phyloP scores from a whole-genome alignment of 2,329 filamentous ascomycete genomes.

The Claviceps quebecensis region DNA sequence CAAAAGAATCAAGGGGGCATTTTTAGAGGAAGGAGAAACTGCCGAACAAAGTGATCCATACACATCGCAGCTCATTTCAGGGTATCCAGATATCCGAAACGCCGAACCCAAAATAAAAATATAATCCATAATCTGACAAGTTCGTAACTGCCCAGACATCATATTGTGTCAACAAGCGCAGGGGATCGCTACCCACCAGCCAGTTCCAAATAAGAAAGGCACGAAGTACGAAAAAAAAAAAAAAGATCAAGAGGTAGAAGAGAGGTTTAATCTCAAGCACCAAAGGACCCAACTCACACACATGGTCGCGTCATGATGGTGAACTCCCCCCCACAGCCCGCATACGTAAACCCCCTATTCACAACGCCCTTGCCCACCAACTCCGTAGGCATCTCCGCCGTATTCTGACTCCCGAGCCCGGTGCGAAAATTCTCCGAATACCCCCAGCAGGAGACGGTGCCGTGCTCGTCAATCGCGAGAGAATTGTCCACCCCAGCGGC shows the following conservation, averaged over 20 bases:
- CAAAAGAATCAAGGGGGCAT: background rate
- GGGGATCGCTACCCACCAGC: too few relatives aligned
- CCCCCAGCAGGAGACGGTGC: constrained; percentile 58
- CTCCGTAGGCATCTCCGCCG: constrained; percentile 2
- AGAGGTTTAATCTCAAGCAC: too few relatives aligned
- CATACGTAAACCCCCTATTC: constrained; percentile 3
- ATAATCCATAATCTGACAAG: too few relatives aligned
- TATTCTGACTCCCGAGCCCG: constrained; percentile 41
- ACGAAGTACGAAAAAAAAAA: background rate
- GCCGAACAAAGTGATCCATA: too few relatives aligned
- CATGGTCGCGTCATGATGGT: constrained; percentile 2
- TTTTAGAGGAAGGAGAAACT: background rate
- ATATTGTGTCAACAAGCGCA: too few relatives aligned
- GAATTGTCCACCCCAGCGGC: constrained; percentile 52
- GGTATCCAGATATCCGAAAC: too few relatives aligned
- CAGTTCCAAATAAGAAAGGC: too few relatives aligned
- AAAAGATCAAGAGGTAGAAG: background rate
- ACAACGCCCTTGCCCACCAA: background rate
- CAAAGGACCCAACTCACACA: background rate
- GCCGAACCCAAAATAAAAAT: too few relatives aligned
- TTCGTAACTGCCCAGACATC: too few relatives aligned
- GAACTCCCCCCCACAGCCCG: constrained; percentile 5
- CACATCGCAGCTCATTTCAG: too few relatives aligned
- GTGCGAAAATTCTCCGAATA: constrained; percentile 62
- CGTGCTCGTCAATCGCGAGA: constrained; percentile 49